Percentiles rank a stretch among this genome's conserved stretches.
Conservation (phyloP, 768 basidiomycete species). For the Exsudoporus frostii region DNA sequence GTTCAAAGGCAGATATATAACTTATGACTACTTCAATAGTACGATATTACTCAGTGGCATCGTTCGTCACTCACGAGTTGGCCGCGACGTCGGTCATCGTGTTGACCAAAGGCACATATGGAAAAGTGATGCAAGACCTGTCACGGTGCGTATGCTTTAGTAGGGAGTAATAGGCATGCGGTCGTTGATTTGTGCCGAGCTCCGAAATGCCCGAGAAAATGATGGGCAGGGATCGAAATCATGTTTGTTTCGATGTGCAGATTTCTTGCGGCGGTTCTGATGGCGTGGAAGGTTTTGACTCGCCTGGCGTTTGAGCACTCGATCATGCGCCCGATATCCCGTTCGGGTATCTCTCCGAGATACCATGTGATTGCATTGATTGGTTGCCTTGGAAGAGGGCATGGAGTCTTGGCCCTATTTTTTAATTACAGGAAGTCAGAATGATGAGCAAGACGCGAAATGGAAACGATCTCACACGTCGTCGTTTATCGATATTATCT, state of each 20-base stretch:
- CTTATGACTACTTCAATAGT: neutral
- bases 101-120: neutral
- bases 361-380: neutral
- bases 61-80: no score
- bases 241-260: neutral
- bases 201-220: constrained; percentile 2
- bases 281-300: neutral
- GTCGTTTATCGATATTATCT: neutral
- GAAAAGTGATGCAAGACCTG: neutral
- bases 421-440: neutral
- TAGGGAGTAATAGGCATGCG: neutral
- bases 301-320: neutral
- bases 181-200: neutral
- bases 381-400: neutral
- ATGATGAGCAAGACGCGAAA: neutral
- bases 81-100: no score
- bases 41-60: no score
- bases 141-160: neutral
- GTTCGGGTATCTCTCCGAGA: neutral
- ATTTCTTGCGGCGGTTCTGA: neutral
- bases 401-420: neutral
- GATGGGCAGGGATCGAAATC: neutral
- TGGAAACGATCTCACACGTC: constrained; percentile 1
- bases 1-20: neutral
- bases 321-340: neutral